Percentiles rank a stretch among this genome's conserved stretches.
These are phyloP conservation scores for Trametes meyenii DNA, from an alignment of 768 basidiomycete species.

Conservation along the genomic window DNA sequence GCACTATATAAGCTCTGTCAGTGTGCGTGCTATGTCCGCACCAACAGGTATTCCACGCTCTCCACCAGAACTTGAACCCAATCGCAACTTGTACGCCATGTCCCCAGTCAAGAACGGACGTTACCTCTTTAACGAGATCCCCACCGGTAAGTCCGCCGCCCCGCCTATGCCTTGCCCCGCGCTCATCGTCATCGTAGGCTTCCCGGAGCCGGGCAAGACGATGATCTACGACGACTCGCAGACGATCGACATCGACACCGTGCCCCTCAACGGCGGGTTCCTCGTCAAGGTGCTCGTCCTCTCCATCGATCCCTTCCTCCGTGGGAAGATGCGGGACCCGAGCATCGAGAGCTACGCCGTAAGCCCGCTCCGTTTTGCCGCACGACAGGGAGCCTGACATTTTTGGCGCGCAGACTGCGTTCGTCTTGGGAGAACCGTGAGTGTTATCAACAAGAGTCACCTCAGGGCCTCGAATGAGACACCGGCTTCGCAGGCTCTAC, in stretches of 20 bases:
- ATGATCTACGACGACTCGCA: conserved; percentile 29
- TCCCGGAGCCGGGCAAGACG: conserved; percentile 35
- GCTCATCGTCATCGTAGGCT: conserved; percentile 22
- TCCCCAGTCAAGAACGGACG: conserved; percentile 33
- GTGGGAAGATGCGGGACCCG: conserved; percentile 26
- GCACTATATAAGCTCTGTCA: no score
- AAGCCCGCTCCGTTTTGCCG: not conserved
- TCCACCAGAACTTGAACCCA: no score
- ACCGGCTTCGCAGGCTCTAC: conserved; percentile 21
- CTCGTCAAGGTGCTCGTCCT: conserved; percentile 33
- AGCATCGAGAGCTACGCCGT: conserved; percentile 24
- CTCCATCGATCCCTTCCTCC: conserved; percentile 28
- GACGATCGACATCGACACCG: conserved; percentile 34
- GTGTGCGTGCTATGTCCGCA: no score
- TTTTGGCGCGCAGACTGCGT: conserved; percentile 17
- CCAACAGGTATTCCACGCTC: no score
- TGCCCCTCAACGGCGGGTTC: conserved; percentile 32
- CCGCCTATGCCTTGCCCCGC: not conserved
- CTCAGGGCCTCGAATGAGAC: not conserved
- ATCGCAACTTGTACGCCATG: conserved; percentile 15
- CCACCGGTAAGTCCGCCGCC: conserved; percentile 22
- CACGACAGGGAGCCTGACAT: not conserved
- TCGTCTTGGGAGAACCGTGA: conserved; percentile 33
- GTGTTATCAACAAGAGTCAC: conserved; percentile 1
- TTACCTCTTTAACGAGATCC: conserved; percentile 33